Evolutionary conservation across 139 green algal species (phyloP), one percentile per base, ranked within the genome.

Genomic region (Coelastrella sp.): DNA sequence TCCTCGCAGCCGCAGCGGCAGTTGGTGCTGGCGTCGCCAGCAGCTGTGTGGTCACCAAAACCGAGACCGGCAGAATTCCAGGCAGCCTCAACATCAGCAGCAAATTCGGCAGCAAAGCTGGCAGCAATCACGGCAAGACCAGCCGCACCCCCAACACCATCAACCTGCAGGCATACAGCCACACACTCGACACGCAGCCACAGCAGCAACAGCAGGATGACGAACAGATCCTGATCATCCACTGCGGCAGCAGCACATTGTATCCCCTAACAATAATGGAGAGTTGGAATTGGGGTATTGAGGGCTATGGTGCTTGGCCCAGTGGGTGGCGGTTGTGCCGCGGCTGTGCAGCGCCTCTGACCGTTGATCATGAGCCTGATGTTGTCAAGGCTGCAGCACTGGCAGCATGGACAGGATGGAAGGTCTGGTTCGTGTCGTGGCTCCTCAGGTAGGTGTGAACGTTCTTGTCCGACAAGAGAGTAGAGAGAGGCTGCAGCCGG

Each of bases 1-100:
- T 94, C 32, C 81, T 97, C 16, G 90, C 73, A 4, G 90, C 92
- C 14, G 92, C 90, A 3, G 93, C 92, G 11, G 86, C 83, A 0
- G 56, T 93, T 19, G 64, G 77, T 19, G 73, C 66, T 7, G 82
- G 82, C 32, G 20, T 84, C 7, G 32, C 68, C 13, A 61, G 20
- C 22, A 17, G 19, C 8, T 65, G 60, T 32, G 58, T 60, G 8
- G 76, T 76, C 8, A 92, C 68, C 8, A 14, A 23, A 10, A 74
- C 86, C 3, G 61, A 20, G 22, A 74, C 66, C 54, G 83, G 83
- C 14, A 54, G 83, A 17, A 20, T 88, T 7, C 5, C 66, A 3
- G 71, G 83, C 68, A 19, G n/a, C 65, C 7, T 10, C 0, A 6
- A 73, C 20, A 5, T 5, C 19, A 22, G 17, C 8, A 54, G 56